Evolutionary conservation across 352 stramenopile genomes (phyloP).

Genomic region (Phytophthora agathidicida): DNA sequence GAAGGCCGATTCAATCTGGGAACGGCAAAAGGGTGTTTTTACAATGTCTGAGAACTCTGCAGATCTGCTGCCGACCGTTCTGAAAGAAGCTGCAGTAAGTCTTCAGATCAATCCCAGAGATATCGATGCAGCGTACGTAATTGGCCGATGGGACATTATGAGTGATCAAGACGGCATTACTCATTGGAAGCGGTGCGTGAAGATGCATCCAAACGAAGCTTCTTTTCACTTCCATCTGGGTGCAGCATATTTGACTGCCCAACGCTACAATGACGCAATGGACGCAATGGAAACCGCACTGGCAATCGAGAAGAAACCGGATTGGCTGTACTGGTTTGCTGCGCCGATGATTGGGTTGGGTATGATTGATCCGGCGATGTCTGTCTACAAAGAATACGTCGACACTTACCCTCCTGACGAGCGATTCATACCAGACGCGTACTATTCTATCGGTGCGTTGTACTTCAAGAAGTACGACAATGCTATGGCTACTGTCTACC

Average conservation of each 20-base stretch:
- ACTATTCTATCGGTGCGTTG: conserved; percentile 36
- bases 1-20: conserved; percentile 36
- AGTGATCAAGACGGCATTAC: conserved; percentile 24
- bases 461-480: conserved; percentile 34
- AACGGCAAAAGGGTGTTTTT: conserved; percentile 22
- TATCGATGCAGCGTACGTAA: conserved; percentile 35
- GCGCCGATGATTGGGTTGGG: conserved; percentile 29
- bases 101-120: conserved; percentile 34
- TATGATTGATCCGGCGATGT: conserved; percentile 23
- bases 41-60: not conserved
- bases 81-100: conserved; percentile 28
- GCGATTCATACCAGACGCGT: conserved; percentile 42
- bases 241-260: conserved; percentile 24
- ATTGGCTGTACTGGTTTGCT: conserved; percentile 39
- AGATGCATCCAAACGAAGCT: conserved; percentile 36
- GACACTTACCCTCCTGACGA: conserved; percentile 34
- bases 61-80: conserved; percentile 18
- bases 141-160: conserved; percentile 36
- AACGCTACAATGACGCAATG: conserved; percentile 30
- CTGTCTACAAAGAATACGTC: conserved; percentile 37
- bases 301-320: conserved; percentile 30
- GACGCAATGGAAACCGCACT: conserved; percentile 32
- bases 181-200: conserved; percentile 43
- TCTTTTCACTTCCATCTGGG: conserved; percentile 39
- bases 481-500: conserved; percentile 30